These are phyloP conservation scores for Solanum medicagineum DNA, from an alignment of 257 asterid genomes.

Conservation along the genomic window DNA sequence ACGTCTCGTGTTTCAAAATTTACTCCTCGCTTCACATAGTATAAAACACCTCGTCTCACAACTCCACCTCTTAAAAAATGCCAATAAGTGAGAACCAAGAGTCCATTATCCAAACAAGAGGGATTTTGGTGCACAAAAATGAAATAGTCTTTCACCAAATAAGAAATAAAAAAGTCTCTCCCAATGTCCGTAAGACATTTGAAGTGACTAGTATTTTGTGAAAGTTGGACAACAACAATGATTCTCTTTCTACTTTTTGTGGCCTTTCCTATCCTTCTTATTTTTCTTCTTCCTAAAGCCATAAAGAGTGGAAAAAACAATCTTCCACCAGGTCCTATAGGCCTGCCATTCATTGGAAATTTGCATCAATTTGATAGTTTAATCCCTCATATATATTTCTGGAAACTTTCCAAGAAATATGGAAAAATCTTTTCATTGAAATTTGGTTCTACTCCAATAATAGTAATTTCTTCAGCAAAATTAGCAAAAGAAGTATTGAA, in stretches of 20 bases:
- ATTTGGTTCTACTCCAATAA: background rate
- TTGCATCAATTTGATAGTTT: background rate
- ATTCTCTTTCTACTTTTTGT: background rate
- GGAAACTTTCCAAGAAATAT: background rate
- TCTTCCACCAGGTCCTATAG: background rate
- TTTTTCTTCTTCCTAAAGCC: background rate
- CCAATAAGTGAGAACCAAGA: too few species aligned
- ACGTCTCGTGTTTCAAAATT: too few species aligned
- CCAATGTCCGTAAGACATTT: background rate
- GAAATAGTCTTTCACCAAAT: too few species aligned
- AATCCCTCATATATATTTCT: background rate
- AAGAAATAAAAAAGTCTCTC: too few species aligned
- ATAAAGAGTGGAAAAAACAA: too few species aligned
- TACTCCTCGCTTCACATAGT: too few species aligned
- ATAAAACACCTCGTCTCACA: too few species aligned
- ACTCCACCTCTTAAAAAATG: too few species aligned
- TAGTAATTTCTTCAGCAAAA: background rate
- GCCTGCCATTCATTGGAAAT: background rate
- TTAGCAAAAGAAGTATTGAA: background rate
- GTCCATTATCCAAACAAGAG: too few species aligned
- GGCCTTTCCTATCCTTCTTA: background rate
- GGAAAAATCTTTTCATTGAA: background rate
- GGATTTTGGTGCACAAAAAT: too few species aligned
- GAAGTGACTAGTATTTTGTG: background rate
- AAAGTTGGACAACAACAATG: background rate